Percentiles rank a stretch among this genome's conserved stretches.
Conservation (phyloP, 1,284 basidiomycete species). For the Moesziomyces globuligerus region DNA sequence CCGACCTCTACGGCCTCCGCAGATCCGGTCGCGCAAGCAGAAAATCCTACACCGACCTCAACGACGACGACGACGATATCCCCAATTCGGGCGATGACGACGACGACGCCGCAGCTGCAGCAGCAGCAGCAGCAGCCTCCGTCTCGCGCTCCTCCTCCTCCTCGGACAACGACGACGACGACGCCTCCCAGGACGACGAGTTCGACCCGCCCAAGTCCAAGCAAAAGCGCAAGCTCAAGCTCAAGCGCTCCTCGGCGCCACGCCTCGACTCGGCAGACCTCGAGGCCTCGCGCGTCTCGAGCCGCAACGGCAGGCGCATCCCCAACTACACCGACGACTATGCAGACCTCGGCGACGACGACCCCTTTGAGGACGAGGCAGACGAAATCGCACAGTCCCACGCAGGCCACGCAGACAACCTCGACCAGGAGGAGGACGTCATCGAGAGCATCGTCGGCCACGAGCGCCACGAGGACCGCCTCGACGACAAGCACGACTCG, state of each 20-base stretch:
- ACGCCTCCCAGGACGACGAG: constrained; percentile 74
- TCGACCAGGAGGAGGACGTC: constrained; percentile 66
- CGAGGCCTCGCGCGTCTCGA: constrained; percentile 57
- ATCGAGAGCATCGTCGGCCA: constrained; percentile 69
- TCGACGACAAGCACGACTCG: constrained; percentile 66
- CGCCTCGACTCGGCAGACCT: constrained; percentile 43
- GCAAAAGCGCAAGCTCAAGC: constrained; percentile 24
- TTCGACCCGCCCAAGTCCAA: constrained; percentile 27
- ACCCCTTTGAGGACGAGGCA: constrained; percentile 63
- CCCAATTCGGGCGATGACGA: constrained; percentile 76
- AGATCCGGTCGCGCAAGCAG: constrained; percentile 66
- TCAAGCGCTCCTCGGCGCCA: constrained; percentile 22
- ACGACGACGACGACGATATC: constrained; percentile 37
- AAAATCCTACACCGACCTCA: constrained; percentile 47
- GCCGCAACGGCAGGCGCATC: constrained; percentile 57
- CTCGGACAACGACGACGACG: constrained; percentile 83
- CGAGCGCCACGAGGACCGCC: constrained; percentile 63
- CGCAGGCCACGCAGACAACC: constrained; percentile 22
- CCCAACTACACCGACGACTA: constrained; percentile 68
- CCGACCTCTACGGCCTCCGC: constrained; percentile 67
- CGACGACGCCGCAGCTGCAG: constrained; percentile 80
- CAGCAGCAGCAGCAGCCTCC: too few species aligned
- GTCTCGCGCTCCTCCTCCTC: too few species aligned
- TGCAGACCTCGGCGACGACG: constrained; percentile 61
- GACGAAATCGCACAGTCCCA: constrained; percentile 41